phyloP scores from a whole-genome alignment of 768 basidiomycete species.

The Aureoboletus auriporus region DNA sequence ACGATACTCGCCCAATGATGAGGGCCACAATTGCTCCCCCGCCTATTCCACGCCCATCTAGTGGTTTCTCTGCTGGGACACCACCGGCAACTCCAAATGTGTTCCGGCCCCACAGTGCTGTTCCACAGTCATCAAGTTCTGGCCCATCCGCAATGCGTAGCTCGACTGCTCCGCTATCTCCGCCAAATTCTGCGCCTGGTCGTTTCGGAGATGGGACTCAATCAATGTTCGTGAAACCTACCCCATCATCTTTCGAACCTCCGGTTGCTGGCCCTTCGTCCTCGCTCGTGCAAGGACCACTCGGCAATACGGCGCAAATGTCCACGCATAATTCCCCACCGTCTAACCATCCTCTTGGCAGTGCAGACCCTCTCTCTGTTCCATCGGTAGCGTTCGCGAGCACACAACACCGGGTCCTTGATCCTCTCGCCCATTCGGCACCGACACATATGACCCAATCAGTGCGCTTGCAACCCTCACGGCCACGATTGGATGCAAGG shows the following conservation, averaged over 20 bases:
- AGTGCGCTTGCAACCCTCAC: constrained; percentile 66
- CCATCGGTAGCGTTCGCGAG: constrained; percentile 5
- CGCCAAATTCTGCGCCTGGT: constrained; percentile 44
- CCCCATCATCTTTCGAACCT: constrained; percentile 35
- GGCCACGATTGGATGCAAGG: constrained; percentile 76
- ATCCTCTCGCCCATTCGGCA: constrained; percentile 60
- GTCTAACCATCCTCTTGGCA: constrained; percentile 17
- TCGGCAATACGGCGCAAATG: constrained; percentile 7
- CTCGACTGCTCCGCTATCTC: constrained; percentile 19
- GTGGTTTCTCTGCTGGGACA: constrained; percentile 17
- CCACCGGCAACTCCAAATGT: constrained; percentile 18
- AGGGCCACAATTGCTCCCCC: constrained; percentile 20
- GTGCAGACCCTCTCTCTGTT: constrained; percentile 11
- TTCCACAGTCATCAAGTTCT: constrained; percentile 50
- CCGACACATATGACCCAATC: constrained; percentile 69
- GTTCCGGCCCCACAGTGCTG: constrained; percentile 28
- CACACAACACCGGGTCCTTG: constrained; percentile 37
- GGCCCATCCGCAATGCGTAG: constrained; percentile 44
- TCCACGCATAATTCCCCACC: constrained; percentile 3
- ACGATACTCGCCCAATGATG: constrained; percentile 37
- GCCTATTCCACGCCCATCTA: constrained; percentile 17
- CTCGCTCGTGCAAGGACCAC: constrained; percentile 24
- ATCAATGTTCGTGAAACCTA: constrained; percentile 71
- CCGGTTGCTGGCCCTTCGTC: constrained; percentile 32
- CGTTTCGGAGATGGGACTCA: constrained; percentile 71